phyloP scores from a whole-genome alignment of 306 rosid species.

The Cucurbita moschata region DNA sequence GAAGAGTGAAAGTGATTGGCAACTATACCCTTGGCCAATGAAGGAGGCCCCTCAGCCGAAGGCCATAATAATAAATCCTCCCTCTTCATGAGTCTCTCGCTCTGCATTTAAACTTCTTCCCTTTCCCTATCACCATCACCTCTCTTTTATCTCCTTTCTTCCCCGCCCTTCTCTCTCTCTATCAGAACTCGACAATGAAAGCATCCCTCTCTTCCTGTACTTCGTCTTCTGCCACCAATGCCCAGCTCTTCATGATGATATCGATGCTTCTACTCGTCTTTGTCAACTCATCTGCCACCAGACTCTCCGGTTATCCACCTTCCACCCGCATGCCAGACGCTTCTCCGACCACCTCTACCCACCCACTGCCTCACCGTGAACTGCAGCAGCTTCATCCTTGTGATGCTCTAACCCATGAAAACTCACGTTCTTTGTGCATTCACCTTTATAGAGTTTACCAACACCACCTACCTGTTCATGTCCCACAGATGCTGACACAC shows the following conservation, averaged over 20 bases:
- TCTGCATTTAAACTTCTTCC: slow-evolving; percentile 28
- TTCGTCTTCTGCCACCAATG: neutral
- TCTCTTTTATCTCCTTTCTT: neutral
- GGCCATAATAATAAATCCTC: neutral
- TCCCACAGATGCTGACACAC: slow-evolving; percentile 5
- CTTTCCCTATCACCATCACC: slow-evolving; percentile 37
- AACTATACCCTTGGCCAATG: slow-evolving; percentile 3
- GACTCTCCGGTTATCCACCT: neutral
- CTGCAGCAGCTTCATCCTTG: slow-evolving; percentile 19
- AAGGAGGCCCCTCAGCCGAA: neutral
- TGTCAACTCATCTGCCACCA: neutral
- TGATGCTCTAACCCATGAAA: slow-evolving; percentile 37
- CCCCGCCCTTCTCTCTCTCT: neutral
- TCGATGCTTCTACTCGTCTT: slow-evolving; percentile 10
- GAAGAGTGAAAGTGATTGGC: slow-evolving; percentile 4
- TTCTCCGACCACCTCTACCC: neutral
- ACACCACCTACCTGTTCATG: neutral
- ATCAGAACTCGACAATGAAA: slow-evolving; percentile 27
- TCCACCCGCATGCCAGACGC: neutral
- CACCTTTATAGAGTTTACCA: slow-evolving; percentile 29
- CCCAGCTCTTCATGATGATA: slow-evolving; percentile 2
- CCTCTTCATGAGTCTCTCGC: slow-evolving; percentile 2
- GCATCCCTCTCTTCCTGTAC: slow-evolving; percentile 30
- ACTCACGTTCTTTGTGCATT: slow-evolving; percentile 50
- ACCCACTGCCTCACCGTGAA: neutral